Conservation (phyloP, 202 grass and related monocot species). For the Hordeum pubiflorum region DNA sequence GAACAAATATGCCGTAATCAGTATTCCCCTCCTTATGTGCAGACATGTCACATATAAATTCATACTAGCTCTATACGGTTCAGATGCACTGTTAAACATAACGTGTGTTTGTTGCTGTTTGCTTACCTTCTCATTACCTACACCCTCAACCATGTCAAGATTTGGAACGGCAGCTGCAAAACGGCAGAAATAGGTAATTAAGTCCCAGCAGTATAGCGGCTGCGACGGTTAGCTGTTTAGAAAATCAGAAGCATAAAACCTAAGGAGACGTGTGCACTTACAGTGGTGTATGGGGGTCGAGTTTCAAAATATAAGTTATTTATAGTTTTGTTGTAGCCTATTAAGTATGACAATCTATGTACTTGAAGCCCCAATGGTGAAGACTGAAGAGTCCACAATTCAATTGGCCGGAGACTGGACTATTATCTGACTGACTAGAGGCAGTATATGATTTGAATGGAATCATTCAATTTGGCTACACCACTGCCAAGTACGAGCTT, state of each 20-base stretch:
- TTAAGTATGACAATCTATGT: background rate
- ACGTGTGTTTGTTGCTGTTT: background rate
- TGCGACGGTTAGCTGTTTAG: background rate
- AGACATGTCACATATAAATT: background rate
- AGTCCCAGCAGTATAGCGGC: background rate
- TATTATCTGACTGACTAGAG: background rate
- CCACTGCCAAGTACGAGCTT: background rate
- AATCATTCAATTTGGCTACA: background rate
- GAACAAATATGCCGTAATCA: background rate
- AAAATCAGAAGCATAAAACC: background rate
- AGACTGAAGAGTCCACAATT: background rate
- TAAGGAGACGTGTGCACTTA: background rate
- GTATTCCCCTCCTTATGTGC: background rate
- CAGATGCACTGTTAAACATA: background rate
- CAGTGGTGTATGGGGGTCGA: background rate
- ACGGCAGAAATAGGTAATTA: background rate
- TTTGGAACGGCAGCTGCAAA: conserved; percentile 69
- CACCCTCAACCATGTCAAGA: conserved; percentile 87
- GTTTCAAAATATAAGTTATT: background rate
- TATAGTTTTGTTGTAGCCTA: background rate
- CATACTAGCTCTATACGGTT: background rate
- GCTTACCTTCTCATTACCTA: conserved; percentile 73
- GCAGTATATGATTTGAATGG: background rate
- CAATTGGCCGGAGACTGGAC: background rate
- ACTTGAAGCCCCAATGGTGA: background rate